Conservation (phyloP, 257 asterid species). For the Nyctanthes arbortristis region DNA sequence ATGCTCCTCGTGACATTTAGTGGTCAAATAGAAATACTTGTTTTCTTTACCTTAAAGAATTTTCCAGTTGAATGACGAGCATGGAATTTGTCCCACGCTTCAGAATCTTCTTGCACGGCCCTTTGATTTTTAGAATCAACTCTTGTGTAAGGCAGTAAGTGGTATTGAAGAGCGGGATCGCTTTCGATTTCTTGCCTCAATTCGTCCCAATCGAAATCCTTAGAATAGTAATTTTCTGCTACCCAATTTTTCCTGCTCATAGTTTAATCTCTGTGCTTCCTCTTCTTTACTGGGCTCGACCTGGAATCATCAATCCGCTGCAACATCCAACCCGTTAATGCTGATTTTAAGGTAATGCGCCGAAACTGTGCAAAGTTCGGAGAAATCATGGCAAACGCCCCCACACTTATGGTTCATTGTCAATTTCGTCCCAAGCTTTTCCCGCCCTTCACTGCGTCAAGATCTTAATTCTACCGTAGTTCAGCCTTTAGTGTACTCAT, state of each 20-base stretch:
- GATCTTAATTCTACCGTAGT: too few species aligned
- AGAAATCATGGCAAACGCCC: too few species aligned
- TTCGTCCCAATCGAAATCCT: constrained; percentile 79
- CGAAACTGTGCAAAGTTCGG: too few species aligned
- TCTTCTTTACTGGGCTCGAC: neutral
- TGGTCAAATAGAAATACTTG: too few species aligned
- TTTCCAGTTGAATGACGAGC: constrained; percentile 82
- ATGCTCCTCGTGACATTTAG: too few species aligned
- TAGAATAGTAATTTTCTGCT: constrained; percentile 65
- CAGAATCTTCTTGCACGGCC: constrained; percentile 45
- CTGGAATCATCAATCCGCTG: neutral
- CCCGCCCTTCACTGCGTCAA: too few species aligned
- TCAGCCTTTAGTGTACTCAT: too few species aligned
- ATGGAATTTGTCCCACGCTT: constrained; percentile 81
- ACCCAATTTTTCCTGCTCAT: constrained; percentile 31
- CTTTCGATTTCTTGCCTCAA: constrained; percentile 60
- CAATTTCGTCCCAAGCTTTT: too few species aligned
- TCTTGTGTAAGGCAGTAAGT: constrained; percentile 46
- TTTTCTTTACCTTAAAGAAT: constrained; percentile 68
- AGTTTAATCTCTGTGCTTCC: neutral
- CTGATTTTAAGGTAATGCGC: too few species aligned
- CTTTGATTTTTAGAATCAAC: constrained; percentile 18
- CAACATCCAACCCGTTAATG: too few species aligned
- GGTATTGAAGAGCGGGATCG: constrained; percentile 57
- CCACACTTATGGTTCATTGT: too few species aligned